Evolutionary conservation across 179 eudicot genomes (phyloP).

Genomic region (Patellifolia procumbens): DNA sequence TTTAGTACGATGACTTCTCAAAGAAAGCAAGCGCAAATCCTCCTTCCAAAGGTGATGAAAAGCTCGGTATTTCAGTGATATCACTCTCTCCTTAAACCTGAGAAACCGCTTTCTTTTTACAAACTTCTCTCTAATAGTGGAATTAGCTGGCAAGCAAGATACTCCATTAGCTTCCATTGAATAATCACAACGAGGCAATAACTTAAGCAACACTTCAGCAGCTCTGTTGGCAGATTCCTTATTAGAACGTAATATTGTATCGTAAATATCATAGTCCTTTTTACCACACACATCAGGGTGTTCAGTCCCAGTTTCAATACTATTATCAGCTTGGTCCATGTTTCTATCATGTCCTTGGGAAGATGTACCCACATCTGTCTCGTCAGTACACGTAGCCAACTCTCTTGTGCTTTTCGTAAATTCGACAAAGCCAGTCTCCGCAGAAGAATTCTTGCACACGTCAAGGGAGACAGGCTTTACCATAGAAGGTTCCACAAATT

Average conservation of each 20-base stretch:
- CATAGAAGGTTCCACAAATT: conserved; percentile 43
- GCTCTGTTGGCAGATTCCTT: conserved; percentile 59
- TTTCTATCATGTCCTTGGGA: conserved; percentile 31
- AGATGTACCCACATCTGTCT: conserved; percentile 24
- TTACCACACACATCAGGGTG: conserved; percentile 22
- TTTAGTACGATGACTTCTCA: conserved; percentile 55
- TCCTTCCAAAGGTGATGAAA: conserved; percentile 82
- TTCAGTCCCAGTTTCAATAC: conserved; percentile 1
- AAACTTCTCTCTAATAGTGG: conserved; percentile 46
- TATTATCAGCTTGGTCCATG: conserved; percentile 9
- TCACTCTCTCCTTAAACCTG: conserved; percentile 63
- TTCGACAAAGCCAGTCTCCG: conserved; percentile 24
- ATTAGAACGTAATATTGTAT: conserved; percentile 52
- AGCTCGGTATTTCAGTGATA: conserved; percentile 65
- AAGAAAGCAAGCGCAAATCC: conserved; percentile 61
- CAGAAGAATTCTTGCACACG: conserved; percentile 12
- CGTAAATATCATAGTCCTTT: conserved; percentile 32
- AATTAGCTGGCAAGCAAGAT: conserved; percentile 34
- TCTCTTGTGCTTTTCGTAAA: conserved; percentile 23
- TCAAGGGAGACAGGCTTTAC: conserved; percentile 32
- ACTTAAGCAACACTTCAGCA: conserved; percentile 49
- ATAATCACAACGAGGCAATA: conserved; percentile 42
- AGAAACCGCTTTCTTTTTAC: conserved; percentile 48
- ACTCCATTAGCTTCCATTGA: conserved; percentile 23
- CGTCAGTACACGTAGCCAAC: too few species aligned